Evolutionary conservation across 306 rosid genomes (phyloP).

Genomic region (Senna siamea): DNA sequence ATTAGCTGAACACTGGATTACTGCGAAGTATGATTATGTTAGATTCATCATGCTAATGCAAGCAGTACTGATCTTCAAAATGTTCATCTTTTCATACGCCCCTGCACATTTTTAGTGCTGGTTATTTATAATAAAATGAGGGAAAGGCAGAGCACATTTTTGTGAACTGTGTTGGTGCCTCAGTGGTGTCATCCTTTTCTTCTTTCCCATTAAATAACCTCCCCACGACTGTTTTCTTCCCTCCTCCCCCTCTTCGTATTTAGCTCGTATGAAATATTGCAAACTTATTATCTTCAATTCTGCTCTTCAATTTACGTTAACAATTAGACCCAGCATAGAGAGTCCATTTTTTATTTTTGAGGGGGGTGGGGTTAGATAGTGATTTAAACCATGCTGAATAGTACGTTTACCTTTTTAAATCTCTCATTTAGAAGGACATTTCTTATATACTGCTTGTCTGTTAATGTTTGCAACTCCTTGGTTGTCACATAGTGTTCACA

Average conservation of each 20-base stretch:
- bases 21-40: neutral
- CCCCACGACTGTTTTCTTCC: neutral
- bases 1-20: conserved; percentile 7
- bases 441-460: neutral
- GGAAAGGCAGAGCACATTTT: neutral
- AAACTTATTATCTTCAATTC: neutral
- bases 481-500: conserved; percentile 18
- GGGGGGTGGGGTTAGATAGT: neutral
- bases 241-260: neutral
- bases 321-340: neutral
- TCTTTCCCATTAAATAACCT: neutral
- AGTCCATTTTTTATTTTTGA: neutral
- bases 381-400: conserved; percentile 16
- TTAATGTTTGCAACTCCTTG: neutral
- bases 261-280: neutral
- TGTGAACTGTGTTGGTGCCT: neutral
- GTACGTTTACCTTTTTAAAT: neutral
- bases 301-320: conserved; percentile 1
- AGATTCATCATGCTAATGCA: neutral
- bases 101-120: neutral
- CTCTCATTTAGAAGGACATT: conserved; percentile 2
- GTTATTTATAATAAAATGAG: neutral
- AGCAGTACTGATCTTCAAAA: neutral
- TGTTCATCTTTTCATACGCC: conserved; percentile 6
- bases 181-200: neutral